Conservation (phyloP, 169 alveolate genomes). For the Cystoisospora suis region DNA sequence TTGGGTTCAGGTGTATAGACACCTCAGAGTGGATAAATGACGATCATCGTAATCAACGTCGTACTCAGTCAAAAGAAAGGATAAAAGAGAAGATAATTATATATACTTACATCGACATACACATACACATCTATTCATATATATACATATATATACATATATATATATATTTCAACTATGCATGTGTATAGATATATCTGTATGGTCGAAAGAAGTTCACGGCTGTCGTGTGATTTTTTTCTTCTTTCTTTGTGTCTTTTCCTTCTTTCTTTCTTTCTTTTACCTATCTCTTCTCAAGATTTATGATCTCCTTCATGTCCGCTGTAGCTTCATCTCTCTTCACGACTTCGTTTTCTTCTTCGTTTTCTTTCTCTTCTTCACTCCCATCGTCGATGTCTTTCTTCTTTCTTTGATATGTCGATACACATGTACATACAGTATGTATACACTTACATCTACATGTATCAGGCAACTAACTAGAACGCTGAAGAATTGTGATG, state of each 20-base stretch:
- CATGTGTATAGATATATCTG: not conserved
- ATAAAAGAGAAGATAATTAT: not conserved
- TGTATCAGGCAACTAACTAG: too few relatives aligned
- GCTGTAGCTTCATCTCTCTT: too few relatives aligned
- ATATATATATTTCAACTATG: too few relatives aligned
- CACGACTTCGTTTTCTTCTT: not conserved
- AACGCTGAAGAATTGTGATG: too few relatives aligned
- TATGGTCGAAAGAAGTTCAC: not conserved
- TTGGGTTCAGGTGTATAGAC: not conserved
- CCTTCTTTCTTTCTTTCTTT: not conserved
- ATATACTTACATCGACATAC: not conserved
- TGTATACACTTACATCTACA: not conserved
- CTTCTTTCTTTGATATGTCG: not conserved
- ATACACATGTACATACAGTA: not conserved
- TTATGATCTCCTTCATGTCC: not conserved
- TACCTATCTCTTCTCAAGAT: not conserved
- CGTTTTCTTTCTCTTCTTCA: not conserved
- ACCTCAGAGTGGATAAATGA: not conserved
- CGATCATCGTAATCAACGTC: not conserved
- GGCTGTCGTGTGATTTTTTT: not conserved
- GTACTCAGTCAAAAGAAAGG: not conserved
- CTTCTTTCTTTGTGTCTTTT: not conserved
- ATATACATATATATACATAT: not conserved
- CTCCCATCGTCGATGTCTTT: not conserved
- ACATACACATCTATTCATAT: not conserved